phyloP scores from a whole-genome alignment of 192 early-diverging fungal species.

The Linnemannia hyalina region DNA sequence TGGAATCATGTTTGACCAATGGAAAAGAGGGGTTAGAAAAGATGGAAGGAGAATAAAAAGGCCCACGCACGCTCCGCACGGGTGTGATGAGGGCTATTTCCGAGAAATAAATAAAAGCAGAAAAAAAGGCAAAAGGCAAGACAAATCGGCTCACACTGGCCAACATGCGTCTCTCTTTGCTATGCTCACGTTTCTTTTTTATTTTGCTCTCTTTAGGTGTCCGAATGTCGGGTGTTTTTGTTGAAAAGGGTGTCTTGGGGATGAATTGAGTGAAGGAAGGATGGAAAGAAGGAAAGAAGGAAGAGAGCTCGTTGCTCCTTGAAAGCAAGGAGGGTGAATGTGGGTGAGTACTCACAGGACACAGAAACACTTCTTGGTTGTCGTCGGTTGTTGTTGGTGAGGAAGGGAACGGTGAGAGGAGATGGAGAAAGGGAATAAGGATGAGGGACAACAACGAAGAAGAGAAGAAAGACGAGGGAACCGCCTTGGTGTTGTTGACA shows the following conservation, averaged over 20 bases:
- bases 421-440: background rate
- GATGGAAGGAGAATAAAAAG: too few species aligned
- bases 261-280: background rate
- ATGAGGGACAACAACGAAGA: background rate
- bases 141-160: too few species aligned
- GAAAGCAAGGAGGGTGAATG: background rate
- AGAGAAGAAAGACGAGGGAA: background rate
- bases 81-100: too few species aligned
- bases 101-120: too few species aligned
- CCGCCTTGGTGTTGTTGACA: too few species aligned
- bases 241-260: background rate
- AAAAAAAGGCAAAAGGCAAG: background rate
- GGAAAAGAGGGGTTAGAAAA: too few species aligned
- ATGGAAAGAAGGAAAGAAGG: background rate
- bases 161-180: too few species aligned
- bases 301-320: background rate
- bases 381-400: background rate
- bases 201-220: too few species aligned
- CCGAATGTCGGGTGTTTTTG: background rate
- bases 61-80: too few species aligned
- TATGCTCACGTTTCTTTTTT: too few species aligned
- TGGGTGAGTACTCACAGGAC: conserved; percentile 30
- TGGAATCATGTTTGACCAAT: too few species aligned
- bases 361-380: conserved; percentile 15
- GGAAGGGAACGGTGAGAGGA: background rate